Evolutionary conservation across 192 early-diverging fungal species (phyloP).

Genomic region (Coemansia sp.): DNA sequence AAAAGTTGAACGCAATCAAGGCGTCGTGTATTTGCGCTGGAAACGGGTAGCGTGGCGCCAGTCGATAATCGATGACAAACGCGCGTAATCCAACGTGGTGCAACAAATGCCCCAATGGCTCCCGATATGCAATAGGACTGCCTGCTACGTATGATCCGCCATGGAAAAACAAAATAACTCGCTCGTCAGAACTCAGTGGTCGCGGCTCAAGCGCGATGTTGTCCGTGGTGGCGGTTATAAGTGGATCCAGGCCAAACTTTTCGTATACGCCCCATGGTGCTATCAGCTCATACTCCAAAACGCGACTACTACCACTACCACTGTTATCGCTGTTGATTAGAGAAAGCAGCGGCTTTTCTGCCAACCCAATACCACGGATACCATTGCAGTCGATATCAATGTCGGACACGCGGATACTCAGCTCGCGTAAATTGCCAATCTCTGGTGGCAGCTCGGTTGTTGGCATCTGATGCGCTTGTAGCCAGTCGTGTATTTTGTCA

Average conservation of each 20-base stretch:
- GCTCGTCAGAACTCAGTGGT: conserved; percentile 13
- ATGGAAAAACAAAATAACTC: conserved; percentile 20
- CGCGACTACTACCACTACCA: not conserved
- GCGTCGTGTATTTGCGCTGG: conserved; percentile 44
- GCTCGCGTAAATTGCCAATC: not conserved
- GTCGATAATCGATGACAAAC: conserved; percentile 33
- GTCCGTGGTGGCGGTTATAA: not conserved
- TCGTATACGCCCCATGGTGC: conserved; percentile 10
- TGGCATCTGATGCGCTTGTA: conserved; percentile 7
- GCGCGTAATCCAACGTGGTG: not conserved
- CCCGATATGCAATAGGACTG: conserved; percentile 16
- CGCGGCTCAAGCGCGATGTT: conserved; percentile 4
- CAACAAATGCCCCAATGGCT: not conserved
- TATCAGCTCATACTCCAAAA: conserved; percentile 14
- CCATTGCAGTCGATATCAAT: not conserved
- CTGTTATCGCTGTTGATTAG: conserved; percentile 3
- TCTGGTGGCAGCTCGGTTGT: not conserved
- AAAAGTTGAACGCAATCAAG: conserved; percentile 11
- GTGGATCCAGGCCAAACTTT: not conserved
- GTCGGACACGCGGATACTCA: not conserved
- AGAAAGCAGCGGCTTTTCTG: conserved; percentile 6
- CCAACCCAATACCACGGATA: conserved; percentile 19
- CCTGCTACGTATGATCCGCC: conserved; percentile 32
- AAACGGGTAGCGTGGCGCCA: conserved; percentile 33
- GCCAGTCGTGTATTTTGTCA: not conserved